Base-by-base conservation (phyloP, 306 rosid species). In the Abrus pulchellus region DNA sequence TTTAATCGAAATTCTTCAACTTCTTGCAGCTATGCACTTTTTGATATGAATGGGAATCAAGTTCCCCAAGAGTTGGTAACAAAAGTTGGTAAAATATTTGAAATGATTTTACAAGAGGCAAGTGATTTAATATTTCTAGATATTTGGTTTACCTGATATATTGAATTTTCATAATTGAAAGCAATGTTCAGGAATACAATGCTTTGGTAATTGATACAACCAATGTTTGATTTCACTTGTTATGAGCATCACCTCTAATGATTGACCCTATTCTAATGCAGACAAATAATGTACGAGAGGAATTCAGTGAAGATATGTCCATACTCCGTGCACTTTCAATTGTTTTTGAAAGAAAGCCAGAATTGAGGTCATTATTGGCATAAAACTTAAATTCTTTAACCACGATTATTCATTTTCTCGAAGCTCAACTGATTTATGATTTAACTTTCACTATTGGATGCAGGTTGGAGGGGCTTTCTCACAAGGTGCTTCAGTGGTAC, bases 401-500 rank as follows among this genome's bases (percentile, higher is more conserved):
- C 67, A 13, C 53, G 4, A 1, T 7, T 69, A 10, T 54, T 80
- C 30, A 9, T 47, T 63, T 28, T 82, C 36, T 54, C 36, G 54
- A 70, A 41, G 38, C 72, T 83, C 52, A 27, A 77, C 43, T 59
- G 28, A 48, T 65, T 32, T 67, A 38, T 78, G 59, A 75, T 69
- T 57, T 49, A 62, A 56, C 32, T 73, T 78, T 54, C 40, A 66
- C 53, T 68, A 6, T 55, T 76, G 77, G 59, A 50, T 81, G 79
- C 90, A 95, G 99, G 91, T 82, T 96, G 90, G 98, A 96, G 69
- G 99, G 98, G 62, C 86, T 92, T 64, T 83, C 93, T 43, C 90
- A 93, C 84, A 96, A 93, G 85, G 99, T 96, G 63, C 89, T 96
- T 73, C 99, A 93, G 77, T 96, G 99, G 99, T 96, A 96, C 86